These are phyloP conservation scores for Gymnopilus dilepis DNA, from an alignment of 768 basidiomycete genomes.

Conservation along the genomic window DNA sequence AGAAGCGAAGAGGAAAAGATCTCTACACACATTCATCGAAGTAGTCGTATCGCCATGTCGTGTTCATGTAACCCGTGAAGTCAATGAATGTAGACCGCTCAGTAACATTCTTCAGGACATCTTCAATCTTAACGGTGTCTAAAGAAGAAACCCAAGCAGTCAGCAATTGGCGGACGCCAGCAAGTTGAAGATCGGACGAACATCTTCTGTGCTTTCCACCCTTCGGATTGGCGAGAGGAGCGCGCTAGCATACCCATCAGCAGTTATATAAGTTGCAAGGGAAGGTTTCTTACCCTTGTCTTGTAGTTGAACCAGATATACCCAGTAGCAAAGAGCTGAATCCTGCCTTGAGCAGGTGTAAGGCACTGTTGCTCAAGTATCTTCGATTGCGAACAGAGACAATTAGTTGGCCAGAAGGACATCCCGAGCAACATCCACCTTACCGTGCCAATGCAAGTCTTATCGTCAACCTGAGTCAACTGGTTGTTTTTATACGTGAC, in stretches of 20 bases:
- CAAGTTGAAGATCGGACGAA: slow-evolving; percentile 7
- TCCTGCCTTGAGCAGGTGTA: slow-evolving; percentile 28
- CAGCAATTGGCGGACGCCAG: neutral
- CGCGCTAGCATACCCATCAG: slow-evolving; percentile 21
- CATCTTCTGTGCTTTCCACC: slow-evolving; percentile 32
- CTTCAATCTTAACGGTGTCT: slow-evolving; percentile 33
- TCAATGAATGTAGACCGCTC: slow-evolving; percentile 33
- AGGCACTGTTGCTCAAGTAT: slow-evolving; percentile 27
- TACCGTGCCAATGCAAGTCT: slow-evolving; percentile 31
- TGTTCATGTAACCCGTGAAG: slow-evolving; percentile 32
- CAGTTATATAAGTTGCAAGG: neutral
- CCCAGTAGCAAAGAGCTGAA: slow-evolving; percentile 31
- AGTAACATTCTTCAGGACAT: slow-evolving; percentile 28
- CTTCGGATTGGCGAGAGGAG: slow-evolving; percentile 31
- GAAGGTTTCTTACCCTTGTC: slow-evolving; percentile 20
- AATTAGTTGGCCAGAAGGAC: neutral
- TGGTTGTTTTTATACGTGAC: slow-evolving; percentile 26
- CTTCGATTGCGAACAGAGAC: slow-evolving; percentile 9
- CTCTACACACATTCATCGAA: slow-evolving; percentile 30
- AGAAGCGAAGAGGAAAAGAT: neutral
- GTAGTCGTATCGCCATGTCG: slow-evolving; percentile 31
- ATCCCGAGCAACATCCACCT: neutral
- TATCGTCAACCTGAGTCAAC: slow-evolving; percentile 26
- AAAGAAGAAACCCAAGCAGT: neutral
- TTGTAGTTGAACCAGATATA: slow-evolving; percentile 35